Evolutionary conservation across 208 protist genomes (phyloP), one percentile per base, ranked within the genome.

Genomic region (Trypanosoma brucei): DNA sequence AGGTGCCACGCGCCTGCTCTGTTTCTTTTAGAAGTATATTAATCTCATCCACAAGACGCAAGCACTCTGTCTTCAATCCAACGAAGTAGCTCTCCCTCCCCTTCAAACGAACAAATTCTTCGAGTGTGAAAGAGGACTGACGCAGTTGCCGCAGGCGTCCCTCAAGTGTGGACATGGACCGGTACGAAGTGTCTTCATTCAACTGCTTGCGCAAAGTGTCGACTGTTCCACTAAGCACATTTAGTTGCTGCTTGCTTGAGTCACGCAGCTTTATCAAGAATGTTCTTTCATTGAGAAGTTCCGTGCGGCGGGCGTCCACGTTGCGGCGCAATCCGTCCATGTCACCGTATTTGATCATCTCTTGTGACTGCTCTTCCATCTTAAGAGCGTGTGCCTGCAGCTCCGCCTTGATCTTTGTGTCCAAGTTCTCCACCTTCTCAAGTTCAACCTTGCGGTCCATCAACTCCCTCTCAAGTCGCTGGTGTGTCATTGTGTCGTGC

Each of bases 1-100:
- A 53, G 13, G 14, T 5, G 14, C 52, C 58, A 55, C 61, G 44
- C 71, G 52, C 39, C 31, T 70, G 76, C 8, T 76, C 67, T 1
- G 78, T 83, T 45, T 90, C 78, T 65, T 93, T 89, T 48, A 94
- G 62, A 36, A 86, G 54, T 31, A 90, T 39, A 61, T 96, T 96
- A 35, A 85, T 79, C 46, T 96, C 91, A 37, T 96, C 91, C 30
- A 92, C 74, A 44, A 93, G 62, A 46, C 83, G 80, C 48, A 96
- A 61, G 52, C 87, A 96, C 46, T 90, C 82, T 9, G 85, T 89
- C 75, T 96, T 96, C 46, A 72, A 78, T 13, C 57, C 52, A 13
- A 89, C 50, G 59, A 94, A 96, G 66, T 93, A 85, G 44, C 86
- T 92, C 46, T 96, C 92, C 68, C 87, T 92, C 62, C 88, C 89